Percentiles rank a stretch among this genome's conserved stretches.
Conservation (phyloP, 371 early-diverging fungal genomes). For the Basidiobolus heterosporus region DNA sequence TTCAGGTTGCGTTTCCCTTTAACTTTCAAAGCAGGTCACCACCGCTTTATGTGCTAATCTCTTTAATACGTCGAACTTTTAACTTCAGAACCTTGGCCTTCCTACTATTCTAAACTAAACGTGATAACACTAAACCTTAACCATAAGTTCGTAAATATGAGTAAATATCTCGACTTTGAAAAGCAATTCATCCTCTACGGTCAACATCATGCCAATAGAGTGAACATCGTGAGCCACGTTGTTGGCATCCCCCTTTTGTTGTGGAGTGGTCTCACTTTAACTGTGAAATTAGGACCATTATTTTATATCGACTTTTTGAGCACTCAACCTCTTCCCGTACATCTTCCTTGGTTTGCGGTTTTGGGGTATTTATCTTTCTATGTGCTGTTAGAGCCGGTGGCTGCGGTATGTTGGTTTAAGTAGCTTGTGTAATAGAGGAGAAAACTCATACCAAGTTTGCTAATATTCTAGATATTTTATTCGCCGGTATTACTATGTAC, state of each 20-base stretch:
- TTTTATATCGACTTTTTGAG: slow-evolving; percentile 8
- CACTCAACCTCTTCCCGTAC: slow-evolving; percentile 12
- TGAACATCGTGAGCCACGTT: slow-evolving; percentile 75
- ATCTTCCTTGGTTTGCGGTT: slow-evolving; percentile 34
- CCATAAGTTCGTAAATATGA: too few relatives aligned
- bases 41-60: too few relatives aligned
- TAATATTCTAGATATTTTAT: too few relatives aligned
- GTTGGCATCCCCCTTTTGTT: slow-evolving; percentile 80
- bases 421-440: too few relatives aligned
- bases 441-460: too few relatives aligned
- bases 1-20: too few relatives aligned
- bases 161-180: slow-evolving; percentile 17
- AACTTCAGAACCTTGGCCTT: too few relatives aligned
- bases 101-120: too few relatives aligned
- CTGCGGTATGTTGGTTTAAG: slow-evolving; percentile 27
- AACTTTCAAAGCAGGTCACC: too few relatives aligned
- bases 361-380: slow-evolving; percentile 54
- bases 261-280: slow-evolving; percentile 57
- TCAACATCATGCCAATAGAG: slow-evolving; percentile 53
- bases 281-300: slow-evolving; percentile 35
- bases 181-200: slow-evolving; percentile 62
- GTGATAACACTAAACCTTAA: too few relatives aligned
- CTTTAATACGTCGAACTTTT: too few relatives aligned
- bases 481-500: too few relatives aligned
- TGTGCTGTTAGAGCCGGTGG: slow-evolving; percentile 55